Base-by-base conservation (phyloP, 495 filamentous ascomycete genomes). In the Lineolata rhizophorae region DNA sequence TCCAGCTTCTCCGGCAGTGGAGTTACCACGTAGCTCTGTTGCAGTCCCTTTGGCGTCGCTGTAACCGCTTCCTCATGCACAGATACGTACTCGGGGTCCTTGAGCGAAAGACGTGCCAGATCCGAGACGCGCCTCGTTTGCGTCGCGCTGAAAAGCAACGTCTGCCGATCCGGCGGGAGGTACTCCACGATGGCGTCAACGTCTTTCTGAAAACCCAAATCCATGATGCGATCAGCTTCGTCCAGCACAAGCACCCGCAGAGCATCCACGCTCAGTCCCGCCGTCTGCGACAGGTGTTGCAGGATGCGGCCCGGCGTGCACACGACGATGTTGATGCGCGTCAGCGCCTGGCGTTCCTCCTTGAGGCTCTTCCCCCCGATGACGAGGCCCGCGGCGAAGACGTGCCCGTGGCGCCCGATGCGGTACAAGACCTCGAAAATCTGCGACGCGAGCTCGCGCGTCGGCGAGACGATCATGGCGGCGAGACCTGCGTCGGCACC, bases 311-410 rank as follows among this genome's bases (percentile, higher is more conserved):
- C 87, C 0, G 87, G 87, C 2, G 87, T 99, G 46, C 85, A 92
- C 2, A 99, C 84, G 9, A 99, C 54, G 29, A 99, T 99, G 41
- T 95, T 94, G 90, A 99, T 99, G 37, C 82, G 63, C 9, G 73
- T 70, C 34, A 99, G 47, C 21, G 85, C 63, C 39, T 85, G 79
- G 27, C 72, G 71, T 52, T 99, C 85, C 48, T 94, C 83, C 40
- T 72, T 67, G 44, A 93, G 45, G 55, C 67, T 79, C 58, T 84
- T 90, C 5, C 87, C 87, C n/a, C 87, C 87, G 42, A 94, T 94
- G 1, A 99, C 70, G 43, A 99, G 50, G 0, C 90, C 87, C 1
- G 87, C 87, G 2, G 85, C 90, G 49, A 95, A 93, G 14, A 68
- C 60, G 51, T 99, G 87, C 28, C 53, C 53, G 27, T 84, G 71